Base-by-base conservation (phyloP, 768 basidiomycete species). In the Xanthoconium purpureum region DNA sequence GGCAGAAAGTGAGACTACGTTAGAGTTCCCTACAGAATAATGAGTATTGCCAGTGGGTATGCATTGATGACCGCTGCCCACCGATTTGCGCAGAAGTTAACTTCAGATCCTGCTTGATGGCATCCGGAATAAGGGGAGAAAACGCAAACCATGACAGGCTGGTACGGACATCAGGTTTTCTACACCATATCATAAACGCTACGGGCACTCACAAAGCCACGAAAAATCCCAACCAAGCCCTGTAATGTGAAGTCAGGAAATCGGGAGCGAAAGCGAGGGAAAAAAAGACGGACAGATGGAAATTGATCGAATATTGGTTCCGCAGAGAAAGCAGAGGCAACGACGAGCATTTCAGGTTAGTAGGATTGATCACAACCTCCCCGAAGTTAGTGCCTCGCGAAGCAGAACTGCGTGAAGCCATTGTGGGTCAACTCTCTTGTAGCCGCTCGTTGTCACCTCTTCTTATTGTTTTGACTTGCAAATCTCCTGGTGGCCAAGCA, bases 111-210 rank as follows among this genome's bases (percentile, higher is more conserved):
- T 64, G 62, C 59, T 76, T 78, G 69, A 85, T 84, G 32, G 76
- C 80, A 13, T 81, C 79, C 0, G 82, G 80, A 36, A 83, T 76
- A 17, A 85, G 77, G 0, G 84, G 83, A 17, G 83, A 74, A 61
- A 85, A 84, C 2, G 83, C 82, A 54, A 84, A 84, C 84, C 83
- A 79, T 1, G 73, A 73, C 32, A 75, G 50, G 42, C 74, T 75
- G 50, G 37, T 14, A n/a, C 4, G 18, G n/a, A 43, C 24, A 36
- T 14, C 24, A n/a, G 45, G 30, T 32, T 35, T 15, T 38, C 45
- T 28, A 56, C 32, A 5, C 50, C 37, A 8, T 17, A 15, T 50
- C 20, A 35, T 6, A 28, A 38, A 11, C 4, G 9, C 2, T 11
- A 5, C 13, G 12, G 6, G 43, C 15, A 50, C 55, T 50, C 39